phyloP scores from a whole-genome alignment of 1,139 yeast genomes.

The Debaryomyces sp. region DNA sequence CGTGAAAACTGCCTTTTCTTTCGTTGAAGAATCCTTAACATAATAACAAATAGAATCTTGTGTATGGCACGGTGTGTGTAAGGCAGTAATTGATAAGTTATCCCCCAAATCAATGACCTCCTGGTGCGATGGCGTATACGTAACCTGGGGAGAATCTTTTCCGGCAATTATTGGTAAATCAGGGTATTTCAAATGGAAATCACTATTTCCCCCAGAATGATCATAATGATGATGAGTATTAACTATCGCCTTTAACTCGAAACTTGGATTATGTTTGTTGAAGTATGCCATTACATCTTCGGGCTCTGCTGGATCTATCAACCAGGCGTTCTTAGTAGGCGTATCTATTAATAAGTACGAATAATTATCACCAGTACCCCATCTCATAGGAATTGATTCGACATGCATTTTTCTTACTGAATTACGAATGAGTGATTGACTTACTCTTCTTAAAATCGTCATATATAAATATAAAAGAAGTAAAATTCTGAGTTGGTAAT shows the following conservation, averaged over 20 bases:
- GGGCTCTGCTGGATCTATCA: constrained; percentile 93
- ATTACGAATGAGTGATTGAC: constrained; percentile 5
- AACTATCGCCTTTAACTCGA: constrained; percentile 69
- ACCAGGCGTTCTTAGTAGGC: constrained; percentile 68
- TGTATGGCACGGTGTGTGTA: constrained; percentile 97
- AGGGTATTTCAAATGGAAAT: constrained; percentile 45
- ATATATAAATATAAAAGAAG: not conserved
- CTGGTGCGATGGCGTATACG: constrained; percentile 65
- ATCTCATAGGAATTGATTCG: constrained; percentile 84
- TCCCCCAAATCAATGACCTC: constrained; percentile 68
- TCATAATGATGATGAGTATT: constrained; percentile 97
- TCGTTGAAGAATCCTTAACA: constrained; percentile 61
- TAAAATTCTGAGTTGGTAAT: not conserved
- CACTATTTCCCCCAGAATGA: constrained; percentile 86
- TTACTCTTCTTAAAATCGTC: not conserved
- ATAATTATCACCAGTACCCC: constrained; percentile 94
- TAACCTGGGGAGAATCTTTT: constrained; percentile 69
- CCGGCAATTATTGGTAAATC: constrained; percentile 84
- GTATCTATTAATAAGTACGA: constrained; percentile 77
- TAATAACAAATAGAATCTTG: constrained; percentile 92
- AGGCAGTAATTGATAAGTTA: constrained; percentile 67
- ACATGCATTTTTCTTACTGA: constrained; percentile 69
- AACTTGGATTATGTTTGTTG: constrained; percentile 25
- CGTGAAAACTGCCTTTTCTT: constrained; percentile 78
- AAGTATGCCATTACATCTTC: constrained; percentile 47